Conservation (phyloP, 768 basidiomycete species). For the Lactarius akahatsu region DNA sequence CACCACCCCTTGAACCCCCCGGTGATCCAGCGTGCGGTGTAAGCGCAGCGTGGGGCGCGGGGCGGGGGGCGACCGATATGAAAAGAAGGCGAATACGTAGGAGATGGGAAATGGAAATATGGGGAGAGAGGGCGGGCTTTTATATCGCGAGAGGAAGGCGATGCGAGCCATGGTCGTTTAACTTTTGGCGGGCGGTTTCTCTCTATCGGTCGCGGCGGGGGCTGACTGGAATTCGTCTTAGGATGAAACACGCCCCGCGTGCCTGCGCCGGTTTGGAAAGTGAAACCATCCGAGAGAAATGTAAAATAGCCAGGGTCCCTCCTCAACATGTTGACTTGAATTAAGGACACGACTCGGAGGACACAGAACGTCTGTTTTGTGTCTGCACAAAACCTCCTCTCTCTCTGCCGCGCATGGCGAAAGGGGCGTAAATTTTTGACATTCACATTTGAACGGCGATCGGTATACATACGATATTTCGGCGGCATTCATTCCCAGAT, state of each 20-base stretch:
- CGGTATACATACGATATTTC: neutral
- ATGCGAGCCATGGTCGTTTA: neutral
- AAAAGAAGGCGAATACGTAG: neutral
- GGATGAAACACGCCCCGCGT: neutral
- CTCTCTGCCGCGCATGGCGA: neutral
- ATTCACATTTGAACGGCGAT: neutral
- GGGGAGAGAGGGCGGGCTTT: neutral
- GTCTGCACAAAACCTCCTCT: neutral
- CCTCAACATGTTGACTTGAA: neutral
- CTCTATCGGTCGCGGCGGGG: neutral
- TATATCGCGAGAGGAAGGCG: neutral
- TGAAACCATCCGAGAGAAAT: neutral
- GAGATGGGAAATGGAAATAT: neutral
- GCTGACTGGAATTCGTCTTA: neutral
- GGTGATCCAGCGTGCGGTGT: neutral
- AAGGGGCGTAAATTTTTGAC: neutral
- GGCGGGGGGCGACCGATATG: neutral
- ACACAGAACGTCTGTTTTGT: neutral
- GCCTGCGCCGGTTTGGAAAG: neutral
- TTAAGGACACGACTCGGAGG: neutral
- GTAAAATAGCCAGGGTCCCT: neutral
- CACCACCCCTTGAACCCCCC: neutral
- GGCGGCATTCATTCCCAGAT: neutral
- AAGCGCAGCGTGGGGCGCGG: neutral
- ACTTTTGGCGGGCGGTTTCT: neutral